Base-by-base conservation (phyloP, 768 basidiomycete species). In the Fomitopsis serialis region DNA sequence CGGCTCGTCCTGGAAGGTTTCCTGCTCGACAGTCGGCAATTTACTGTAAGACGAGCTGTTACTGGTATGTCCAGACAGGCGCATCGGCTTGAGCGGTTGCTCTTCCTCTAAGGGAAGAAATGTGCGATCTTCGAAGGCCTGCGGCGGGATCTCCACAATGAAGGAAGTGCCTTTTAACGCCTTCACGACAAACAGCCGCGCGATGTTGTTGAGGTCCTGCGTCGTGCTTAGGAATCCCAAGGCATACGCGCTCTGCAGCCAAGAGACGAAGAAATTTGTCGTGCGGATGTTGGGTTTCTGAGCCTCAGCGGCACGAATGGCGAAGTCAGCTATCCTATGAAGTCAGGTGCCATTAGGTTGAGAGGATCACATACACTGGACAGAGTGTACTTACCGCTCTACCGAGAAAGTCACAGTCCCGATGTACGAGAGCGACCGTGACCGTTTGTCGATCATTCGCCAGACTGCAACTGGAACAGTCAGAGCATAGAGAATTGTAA, bases 401-500 rank as follows among this genome's bases (percentile, higher is more conserved):
- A 76, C 55, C 2, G 68, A 47, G 51, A 74, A 72, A 3, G 48
- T 35, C 5, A 66, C 46, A 2, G 69, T 70, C 6, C 71, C 70
- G 7, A 73, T 44, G n/a, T 73, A 59, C 10, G 77, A 53, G 0
- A 64, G 23, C 2, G 67, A 68, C 13, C 76, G 66, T 6, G 75
- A 72, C 23, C 66, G 64, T 42, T 63, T 68, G 43, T 68, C 52
- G n/a, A 61, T 50, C 25, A 71, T 44, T 10, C 76, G 73, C 50
- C 69, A 70, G 23, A 70, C 25, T 40, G 68, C 61, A 21, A 77
- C 45, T 8, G 74, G 75, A 2, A 73, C 35, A 12, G 76, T 61
- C 2, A 68, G 37, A 10, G 56, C 70, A 60, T 76, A 77, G 17
- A 76, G 61, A 4, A 67, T 56, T 13, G 70, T 67, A 58, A 77